Base-by-base conservation (phyloP, 169 alveolate genomes). In the Plasmodium sp. region DNA sequence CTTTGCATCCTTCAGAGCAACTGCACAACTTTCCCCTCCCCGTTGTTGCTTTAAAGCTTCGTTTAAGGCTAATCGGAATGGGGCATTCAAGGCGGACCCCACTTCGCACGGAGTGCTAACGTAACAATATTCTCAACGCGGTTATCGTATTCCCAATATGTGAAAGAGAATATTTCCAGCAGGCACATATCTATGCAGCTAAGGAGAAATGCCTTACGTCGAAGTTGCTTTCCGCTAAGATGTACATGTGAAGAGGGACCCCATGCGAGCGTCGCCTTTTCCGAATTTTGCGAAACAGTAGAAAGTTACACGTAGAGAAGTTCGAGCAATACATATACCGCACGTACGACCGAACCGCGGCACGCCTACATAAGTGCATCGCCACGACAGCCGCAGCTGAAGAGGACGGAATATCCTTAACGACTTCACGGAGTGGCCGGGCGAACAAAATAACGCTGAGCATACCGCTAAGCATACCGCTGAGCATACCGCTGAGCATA, bases 391-490 rank as follows among this genome's bases (percentile, higher is more conserved):
- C 58, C 16, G 7, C 18, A 10, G 4, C 7, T 51, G n/a, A 39
- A 39, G 45, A 39, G 45, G 45, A 39, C 45, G 45, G n/a, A 56
- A 56, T n/a, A 56, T 56, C 2, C n/a, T 3, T 54, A n/a, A 54
- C 14, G 18, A 54, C 14, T 54, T 14, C 1, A 54, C 71, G 18
- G 7, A 54, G 18, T 14, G 18, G 18, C 18, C 7, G 71, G 71
- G 81, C 16, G 81, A 72, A 22, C 22, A 72, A 72, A 33, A 92
- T 92, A 92, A 84, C 95, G 36, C 7, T 92, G 45, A 92, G 27
- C 27, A 22, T 22, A 22, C 27, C 27, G 27, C 27, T 22, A 0
- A 22, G 0, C 27, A 22, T 0, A 22, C 27, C 27, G 27, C 31
- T 48, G 58, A 10, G 10, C 2, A 12, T 5, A 5, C 2, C 58